Evolutionary conservation across 1,284 basidiomycete species (phyloP), one percentile per base, ranked within the genome.

Genomic region (Puccinia triticina): DNA sequence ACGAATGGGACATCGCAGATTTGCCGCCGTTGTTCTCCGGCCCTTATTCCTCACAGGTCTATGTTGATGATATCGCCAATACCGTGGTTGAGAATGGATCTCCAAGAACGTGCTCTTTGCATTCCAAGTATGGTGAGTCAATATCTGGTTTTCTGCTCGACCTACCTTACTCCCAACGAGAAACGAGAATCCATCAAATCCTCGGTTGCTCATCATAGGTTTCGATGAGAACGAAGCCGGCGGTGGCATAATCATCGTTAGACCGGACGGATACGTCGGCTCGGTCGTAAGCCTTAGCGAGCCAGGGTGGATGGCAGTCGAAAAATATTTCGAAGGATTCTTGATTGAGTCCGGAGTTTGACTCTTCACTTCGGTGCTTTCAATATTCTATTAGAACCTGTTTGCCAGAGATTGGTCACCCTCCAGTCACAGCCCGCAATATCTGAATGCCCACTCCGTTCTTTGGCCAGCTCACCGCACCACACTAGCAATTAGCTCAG

Each of bases 181-280:
- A 43, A 43, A 53, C 23, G 50, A 37, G 29, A 11, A 11, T 61
- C 18, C 16, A 29, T 18, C 37, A n/a, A 66, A 26, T 21, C 66
- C 48, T 77, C 82, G 21, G 11, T 23, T 55, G 46, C 21, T 64
- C 59, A 3, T 73, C 55, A 77, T 83, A 82, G 85, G 86, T 82
- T 86, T 84, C 76, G 86, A 85, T 29, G 78, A 85, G 59, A 84
- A 84, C 66, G 77, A 84, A 79, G 82, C 77, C 18, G 81, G 83
- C 43, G 86, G 86, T 14, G 83, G 84, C 21, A 85, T 86, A 74
- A 83, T 86, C 64, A 84, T 84, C 43, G 85, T 86, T 34, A 83
- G 86, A 53, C 86, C 86, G 11, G 86, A 86, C 78, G 85, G 84
- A 14, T 86, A 86, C 84, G 85, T 86, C 69, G 86, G 86, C 16